Percentiles rank a stretch among this genome's conserved stretches.
Evolutionary conservation across 2,329 filamentous ascomycete species (phyloP).

Genomic region (Phyllosticta citriasiana): DNA sequence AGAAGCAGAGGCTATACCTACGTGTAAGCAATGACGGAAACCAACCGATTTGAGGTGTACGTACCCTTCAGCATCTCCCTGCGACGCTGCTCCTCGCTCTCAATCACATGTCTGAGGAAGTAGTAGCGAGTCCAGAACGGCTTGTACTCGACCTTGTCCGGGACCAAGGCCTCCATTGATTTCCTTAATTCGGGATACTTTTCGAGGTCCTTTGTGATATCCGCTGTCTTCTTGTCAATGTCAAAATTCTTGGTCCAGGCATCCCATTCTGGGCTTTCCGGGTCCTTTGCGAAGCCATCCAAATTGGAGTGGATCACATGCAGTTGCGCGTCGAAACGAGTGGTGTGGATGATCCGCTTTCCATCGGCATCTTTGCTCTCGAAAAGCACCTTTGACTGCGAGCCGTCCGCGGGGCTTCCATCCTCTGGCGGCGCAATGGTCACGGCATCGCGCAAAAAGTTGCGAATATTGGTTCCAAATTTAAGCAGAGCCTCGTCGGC

Average conservation of each 20-base stretch:
- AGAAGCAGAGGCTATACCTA: slow-evolving; percentile 6
- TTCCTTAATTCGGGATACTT: slow-evolving; percentile 75
- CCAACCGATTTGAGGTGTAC: slow-evolving; percentile 14
- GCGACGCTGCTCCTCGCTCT: slow-evolving; percentile 81
- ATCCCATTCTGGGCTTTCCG: slow-evolving; percentile 62
- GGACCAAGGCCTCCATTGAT: slow-evolving; percentile 95
- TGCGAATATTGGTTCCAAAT: slow-evolving; percentile 80
- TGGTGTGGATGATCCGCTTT: slow-evolving; percentile 89
- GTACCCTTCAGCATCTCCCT: slow-evolving; percentile 84
- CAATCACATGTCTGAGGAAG: slow-evolving; percentile 83
- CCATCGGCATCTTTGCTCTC: slow-evolving; percentile 86
- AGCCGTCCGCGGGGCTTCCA: slow-evolving; percentile 31
- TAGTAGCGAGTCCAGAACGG: slow-evolving; percentile 95
- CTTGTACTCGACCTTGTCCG: slow-evolving; percentile 77
- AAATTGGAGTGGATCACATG: slow-evolving; percentile 85
- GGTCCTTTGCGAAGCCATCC: slow-evolving; percentile 73
- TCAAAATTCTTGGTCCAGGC: slow-evolving; percentile 66
- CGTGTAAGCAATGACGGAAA: not conserved
- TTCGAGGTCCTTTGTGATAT: slow-evolving; percentile 71
- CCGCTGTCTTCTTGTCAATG: slow-evolving; percentile 72
- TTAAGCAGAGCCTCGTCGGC: slow-evolving; percentile 90
- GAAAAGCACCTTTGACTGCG: slow-evolving; percentile 60
- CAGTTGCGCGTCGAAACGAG: slow-evolving; percentile 86
- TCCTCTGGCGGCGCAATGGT: slow-evolving; percentile 64
- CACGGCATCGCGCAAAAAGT: slow-evolving; percentile 85